These are phyloP conservation scores for Pilobolus umbonatus DNA, from an alignment of 192 early-diverging fungal species.

Conservation along the genomic window DNA sequence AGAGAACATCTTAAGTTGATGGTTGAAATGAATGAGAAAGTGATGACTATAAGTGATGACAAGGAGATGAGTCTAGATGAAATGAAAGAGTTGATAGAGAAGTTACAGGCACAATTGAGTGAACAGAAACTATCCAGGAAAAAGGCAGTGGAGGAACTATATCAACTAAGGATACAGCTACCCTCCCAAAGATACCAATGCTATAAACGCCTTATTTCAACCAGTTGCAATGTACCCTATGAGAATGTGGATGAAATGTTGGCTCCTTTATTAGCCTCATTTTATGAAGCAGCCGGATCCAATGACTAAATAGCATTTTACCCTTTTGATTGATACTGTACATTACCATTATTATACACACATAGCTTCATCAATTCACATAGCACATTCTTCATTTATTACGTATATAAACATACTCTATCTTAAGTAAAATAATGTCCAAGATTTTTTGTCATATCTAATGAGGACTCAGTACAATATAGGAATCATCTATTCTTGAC, in stretches of 20 bases:
- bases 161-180: constrained; percentile 31
- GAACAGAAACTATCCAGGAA: constrained; percentile 26
- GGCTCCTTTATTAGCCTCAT: constrained; percentile 51
- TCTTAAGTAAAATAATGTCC: no score
- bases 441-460: not conserved
- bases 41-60: not conserved
- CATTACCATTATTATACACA: constrained; percentile 1
- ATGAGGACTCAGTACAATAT: constrained; percentile 1
- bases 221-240: constrained; percentile 58
- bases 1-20: constrained; percentile 25
- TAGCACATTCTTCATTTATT: no score
- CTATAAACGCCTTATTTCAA: constrained; percentile 63
- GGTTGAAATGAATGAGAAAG: constrained; percentile 14
- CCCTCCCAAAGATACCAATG: constrained; percentile 45
- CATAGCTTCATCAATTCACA: no score
- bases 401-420: no score
- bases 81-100: constrained; percentile 15
- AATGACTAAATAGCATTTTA: not conserved
- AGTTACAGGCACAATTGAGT: not conserved
- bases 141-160: constrained; percentile 38
- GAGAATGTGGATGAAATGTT: constrained; percentile 60
- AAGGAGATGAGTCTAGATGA: constrained; percentile 26
- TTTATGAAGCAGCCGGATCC: constrained; percentile 36
- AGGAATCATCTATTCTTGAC: not conserved
- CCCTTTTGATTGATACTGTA: constrained; percentile 2